phyloP scores from a whole-genome alignment of 495 filamentous ascomycete species.

The Penicillium parvum region DNA sequence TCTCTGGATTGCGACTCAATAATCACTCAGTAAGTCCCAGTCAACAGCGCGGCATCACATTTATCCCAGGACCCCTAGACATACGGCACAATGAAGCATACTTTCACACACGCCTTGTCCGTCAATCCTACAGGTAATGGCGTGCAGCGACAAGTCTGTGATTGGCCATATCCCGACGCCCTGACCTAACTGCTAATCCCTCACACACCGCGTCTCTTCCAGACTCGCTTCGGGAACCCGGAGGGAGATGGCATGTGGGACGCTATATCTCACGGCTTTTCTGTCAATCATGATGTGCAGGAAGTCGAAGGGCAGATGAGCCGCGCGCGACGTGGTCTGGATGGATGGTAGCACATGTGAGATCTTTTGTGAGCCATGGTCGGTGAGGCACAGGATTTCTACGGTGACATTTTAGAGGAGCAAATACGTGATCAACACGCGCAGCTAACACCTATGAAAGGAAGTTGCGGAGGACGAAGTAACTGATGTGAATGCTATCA shows the following conservation, averaged over 20 bases:
- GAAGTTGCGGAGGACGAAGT: conserved; percentile 16
- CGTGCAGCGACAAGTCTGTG: conserved; percentile 17
- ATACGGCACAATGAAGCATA: conserved; percentile 17
- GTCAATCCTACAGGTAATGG: conserved; percentile 18
- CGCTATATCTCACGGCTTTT: conserved; percentile 4
- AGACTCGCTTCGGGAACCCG: conserved; percentile 22
- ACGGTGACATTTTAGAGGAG: conserved; percentile 15
- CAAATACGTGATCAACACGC: conserved; percentile 28
- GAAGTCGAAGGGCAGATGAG: conserved; percentile 17
- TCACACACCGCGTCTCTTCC: conserved; percentile 16
- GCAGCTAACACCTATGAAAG: conserved; percentile 25
- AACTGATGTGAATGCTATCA: conserved; percentile 10
- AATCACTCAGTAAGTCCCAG: background rate
- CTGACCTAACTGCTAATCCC: conserved; percentile 26
- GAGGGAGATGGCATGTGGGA: conserved; percentile 19
- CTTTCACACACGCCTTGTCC: conserved; percentile 21
- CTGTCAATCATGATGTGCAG: conserved; percentile 17
- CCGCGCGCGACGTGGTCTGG: conserved; percentile 24
- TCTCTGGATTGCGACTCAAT: background rate
- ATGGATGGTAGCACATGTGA: conserved; percentile 26
- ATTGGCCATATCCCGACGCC: conserved; percentile 24
- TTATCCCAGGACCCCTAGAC: conserved; percentile 30
- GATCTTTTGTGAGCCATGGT: conserved; percentile 22
- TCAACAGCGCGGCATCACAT: conserved; percentile 12
- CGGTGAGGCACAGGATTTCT: conserved; percentile 20